Evolutionary conservation across 2,329 filamentous ascomycete species (phyloP).

Genomic region (Sphaerulina vaccinii): DNA sequence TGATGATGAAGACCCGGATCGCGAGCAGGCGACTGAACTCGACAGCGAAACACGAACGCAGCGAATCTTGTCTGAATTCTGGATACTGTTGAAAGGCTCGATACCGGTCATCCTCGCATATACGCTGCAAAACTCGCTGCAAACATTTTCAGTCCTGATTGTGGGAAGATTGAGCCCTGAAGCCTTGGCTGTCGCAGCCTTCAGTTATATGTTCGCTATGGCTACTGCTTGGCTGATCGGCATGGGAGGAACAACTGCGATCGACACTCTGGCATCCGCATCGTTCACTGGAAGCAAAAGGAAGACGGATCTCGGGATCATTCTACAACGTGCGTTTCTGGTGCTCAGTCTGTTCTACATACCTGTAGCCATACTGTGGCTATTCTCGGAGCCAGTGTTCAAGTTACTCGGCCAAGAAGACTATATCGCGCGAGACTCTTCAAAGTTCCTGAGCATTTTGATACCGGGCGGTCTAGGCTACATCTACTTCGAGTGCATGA

Average conservation of each 20-base stretch:
- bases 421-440: constrained; percentile 70
- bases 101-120: constrained; percentile 81
- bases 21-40: constrained; percentile 42
- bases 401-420: constrained; percentile 72
- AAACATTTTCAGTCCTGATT: constrained; percentile 78
- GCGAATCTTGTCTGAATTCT: constrained; percentile 59
- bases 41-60: constrained; percentile 37
- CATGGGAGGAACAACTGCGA: constrained; percentile 78
- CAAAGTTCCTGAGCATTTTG: constrained; percentile 68
- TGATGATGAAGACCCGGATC: constrained; percentile 34
- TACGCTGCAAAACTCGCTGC: constrained; percentile 79
- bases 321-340: constrained; percentile 74
- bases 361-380: constrained; percentile 71
- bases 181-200: constrained; percentile 76
- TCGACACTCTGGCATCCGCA: constrained; percentile 80
- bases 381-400: constrained; percentile 72
- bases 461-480: constrained; percentile 83
- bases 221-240: constrained; percentile 83
- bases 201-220: constrained; percentile 94
- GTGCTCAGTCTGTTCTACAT: constrained; percentile 71
- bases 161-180: constrained; percentile 77
- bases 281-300: constrained; percentile 79
- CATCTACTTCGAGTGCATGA: constrained; percentile 80
- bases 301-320: constrained; percentile 72
- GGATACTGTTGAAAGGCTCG: constrained; percentile 66